A percentile compares a stretch with the other conserved stretches of the same genome.
These are phyloP conservation scores for Sungouiozyma intestinalis DNA, from an alignment of 805 yeast genomes.

Conservation along the genomic window DNA sequence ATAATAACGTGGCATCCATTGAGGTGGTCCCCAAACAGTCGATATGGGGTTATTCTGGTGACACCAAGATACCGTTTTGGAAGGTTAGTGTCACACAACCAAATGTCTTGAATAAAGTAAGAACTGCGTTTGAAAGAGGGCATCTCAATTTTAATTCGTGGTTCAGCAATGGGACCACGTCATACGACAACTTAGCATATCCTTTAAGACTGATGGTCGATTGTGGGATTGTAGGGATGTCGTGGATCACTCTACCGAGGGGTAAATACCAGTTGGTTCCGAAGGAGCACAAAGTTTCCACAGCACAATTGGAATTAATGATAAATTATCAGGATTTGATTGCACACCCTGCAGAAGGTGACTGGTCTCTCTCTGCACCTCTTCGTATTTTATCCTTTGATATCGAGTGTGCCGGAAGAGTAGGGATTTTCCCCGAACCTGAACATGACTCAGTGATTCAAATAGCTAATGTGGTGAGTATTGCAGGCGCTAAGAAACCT, in stretches of 20 bases:
- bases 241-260: slow-evolving; percentile 86
- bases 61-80: slow-evolving; percentile 65
- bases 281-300: slow-evolving; percentile 40
- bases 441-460: slow-evolving; percentile 90
- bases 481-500: slow-evolving; percentile 67
- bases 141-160: slow-evolving; percentile 57
- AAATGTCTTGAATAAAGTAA: slow-evolving; percentile 50
- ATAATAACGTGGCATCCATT: slow-evolving; percentile 51
- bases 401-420: slow-evolving; percentile 97
- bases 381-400: slow-evolving; percentile 88
- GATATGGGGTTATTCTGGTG: slow-evolving; percentile 89
- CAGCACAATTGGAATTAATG: slow-evolving; percentile 76
- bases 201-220: slow-evolving; percentile 84
- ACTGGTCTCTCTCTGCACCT: slow-evolving; percentile 90
- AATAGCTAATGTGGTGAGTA: slow-evolving; percentile 88
- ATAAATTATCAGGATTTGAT: slow-evolving; percentile 59
- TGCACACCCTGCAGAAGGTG: slow-evolving; percentile 84
- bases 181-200: slow-evolving; percentile 87
- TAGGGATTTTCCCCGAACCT: slow-evolving; percentile 94
- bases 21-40: slow-evolving; percentile 68
- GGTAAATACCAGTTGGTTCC: slow-evolving; percentile 49
- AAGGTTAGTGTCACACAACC: slow-evolving; percentile 62
- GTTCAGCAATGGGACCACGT: slow-evolving; percentile 47
- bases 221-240: slow-evolving; percentile 89
- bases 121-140: slow-evolving; percentile 80